Conservation (phyloP, 2,329 filamentous ascomycete species). For the Cryphonectria carpinicola region DNA sequence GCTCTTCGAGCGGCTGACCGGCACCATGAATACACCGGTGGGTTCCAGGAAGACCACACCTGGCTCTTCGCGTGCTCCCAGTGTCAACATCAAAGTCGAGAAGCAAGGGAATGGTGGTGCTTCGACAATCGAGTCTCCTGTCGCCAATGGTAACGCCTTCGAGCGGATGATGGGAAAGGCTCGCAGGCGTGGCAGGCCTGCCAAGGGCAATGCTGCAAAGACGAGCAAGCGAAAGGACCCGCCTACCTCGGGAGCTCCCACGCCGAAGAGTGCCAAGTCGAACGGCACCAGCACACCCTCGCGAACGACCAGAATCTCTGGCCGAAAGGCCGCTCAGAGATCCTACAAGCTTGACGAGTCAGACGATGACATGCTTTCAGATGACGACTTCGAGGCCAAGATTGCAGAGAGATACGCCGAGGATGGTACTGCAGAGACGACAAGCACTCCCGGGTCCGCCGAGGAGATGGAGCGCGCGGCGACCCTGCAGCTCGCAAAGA, state of each 20-base stretch:
- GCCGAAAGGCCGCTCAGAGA: slow-evolving; percentile 51
- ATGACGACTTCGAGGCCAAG: slow-evolving; percentile 81
- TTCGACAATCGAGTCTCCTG: slow-evolving; percentile 20
- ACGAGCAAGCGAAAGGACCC: slow-evolving; percentile 43
- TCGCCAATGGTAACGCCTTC: slow-evolving; percentile 58
- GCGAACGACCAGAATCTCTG: slow-evolving; percentile 51
- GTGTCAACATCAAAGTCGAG: slow-evolving; percentile 33
- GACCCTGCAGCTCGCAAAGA: slow-evolving; percentile 78
- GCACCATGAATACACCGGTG: slow-evolving; percentile 50
- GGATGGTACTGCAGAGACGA: slow-evolving; percentile 41
- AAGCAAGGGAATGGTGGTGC: slow-evolving; percentile 27
- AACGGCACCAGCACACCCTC: slow-evolving; percentile 76
- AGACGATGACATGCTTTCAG: slow-evolving; percentile 71
- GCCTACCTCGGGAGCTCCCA: slow-evolving; percentile 38
- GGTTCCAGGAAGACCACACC: slow-evolving; percentile 40
- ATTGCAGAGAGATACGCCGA: slow-evolving; percentile 65
- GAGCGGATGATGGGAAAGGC: slow-evolving; percentile 56
- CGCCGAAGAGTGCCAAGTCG: slow-evolving; percentile 72
- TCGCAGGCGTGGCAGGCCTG: slow-evolving; percentile 31
- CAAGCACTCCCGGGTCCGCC: slow-evolving; percentile 44
- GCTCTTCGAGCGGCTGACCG: slow-evolving; percentile 66
- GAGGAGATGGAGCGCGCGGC: slow-evolving; percentile 69
- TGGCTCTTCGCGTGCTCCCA: slow-evolving; percentile 46
- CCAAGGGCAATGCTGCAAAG: slow-evolving; percentile 32
- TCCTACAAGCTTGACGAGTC: slow-evolving; percentile 60